Base-by-base conservation (phyloP, 768 basidiomycete genomes). In the Trametes cubensis region DNA sequence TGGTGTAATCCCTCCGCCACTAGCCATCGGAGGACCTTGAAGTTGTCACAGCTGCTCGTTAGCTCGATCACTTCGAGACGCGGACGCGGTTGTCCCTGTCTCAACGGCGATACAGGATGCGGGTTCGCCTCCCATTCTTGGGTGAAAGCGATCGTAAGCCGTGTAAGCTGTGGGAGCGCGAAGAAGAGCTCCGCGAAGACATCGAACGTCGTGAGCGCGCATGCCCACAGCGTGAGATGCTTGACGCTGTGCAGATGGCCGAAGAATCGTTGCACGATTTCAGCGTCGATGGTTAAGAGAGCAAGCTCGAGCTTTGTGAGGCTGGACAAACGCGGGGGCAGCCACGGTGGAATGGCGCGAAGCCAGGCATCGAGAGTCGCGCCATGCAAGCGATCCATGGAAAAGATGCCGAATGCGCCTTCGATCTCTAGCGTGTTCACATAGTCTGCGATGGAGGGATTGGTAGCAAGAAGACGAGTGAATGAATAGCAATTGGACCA, bases 291-390 rank as follows among this genome's bases (percentile, higher is more conserved):
- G 26, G 62, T 59, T 11, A 63, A 30, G 11, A 63, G 57, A 8
- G 62, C 62, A 20, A 63, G 58, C 45, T 63, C 62, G 41, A 63
- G 62, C n/a, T 63, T 63, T 4, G 52, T 55, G 47, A 63, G 62
- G 39, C 59, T 49, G 17, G 47, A 23, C 11, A 63, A 52, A 14
- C 53, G 53, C n/a, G 51, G 39, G 5, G 57, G 39, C 23, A 63
- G 26, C 52, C 57, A 55, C 2, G 23, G 25, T 20, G 62, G 62
- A 17, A 59, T 45, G 28, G 62, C 51, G 52, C 62, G 62, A 41
- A 63, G 58, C 62, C 62, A 63, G 23, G 57, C 53, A 25, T 63
- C 62, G 46, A 63, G 62, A 18, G 62, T 63, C 25, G 57, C 57
- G 25, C 58, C 58, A 46, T 63, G 62, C 2, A 63, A 48, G 41